phyloP scores from a whole-genome alignment of 495 filamentous ascomycete genomes.

The Jackrogersella minutella region DNA sequence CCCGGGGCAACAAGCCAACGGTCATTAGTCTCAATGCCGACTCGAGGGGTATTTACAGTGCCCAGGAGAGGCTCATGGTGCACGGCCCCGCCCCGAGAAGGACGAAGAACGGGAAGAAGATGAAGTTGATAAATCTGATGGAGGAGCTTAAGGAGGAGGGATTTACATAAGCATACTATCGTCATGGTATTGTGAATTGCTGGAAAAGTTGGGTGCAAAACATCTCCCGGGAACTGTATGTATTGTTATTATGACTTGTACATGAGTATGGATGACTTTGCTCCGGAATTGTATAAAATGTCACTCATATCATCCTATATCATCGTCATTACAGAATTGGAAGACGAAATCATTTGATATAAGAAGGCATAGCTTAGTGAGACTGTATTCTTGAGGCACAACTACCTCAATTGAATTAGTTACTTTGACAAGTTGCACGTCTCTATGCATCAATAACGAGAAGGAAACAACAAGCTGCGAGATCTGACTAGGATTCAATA shows the following conservation, averaged over 20 bases:
- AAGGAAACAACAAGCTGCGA: too few relatives aligned
- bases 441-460: too few relatives aligned
- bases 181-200: neutral
- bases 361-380: too few relatives aligned
- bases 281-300: too few relatives aligned
- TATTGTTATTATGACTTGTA: neutral
- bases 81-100: conserved; percentile 51
- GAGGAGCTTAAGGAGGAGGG: conserved; percentile 48
- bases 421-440: too few relatives aligned
- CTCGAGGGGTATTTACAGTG: conserved; percentile 44
- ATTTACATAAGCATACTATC: conserved; percentile 11
- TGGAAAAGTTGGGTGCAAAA: neutral
- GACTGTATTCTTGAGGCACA: too few relatives aligned
- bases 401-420: too few relatives aligned
- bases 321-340: too few relatives aligned
- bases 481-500: too few relatives aligned
- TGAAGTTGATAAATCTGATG: conserved; percentile 56
- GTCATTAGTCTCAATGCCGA: conserved; percentile 49
- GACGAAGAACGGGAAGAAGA: conserved; percentile 60
- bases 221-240: neutral
- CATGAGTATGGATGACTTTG: too few relatives aligned
- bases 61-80: conserved; percentile 42
- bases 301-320: too few relatives aligned
- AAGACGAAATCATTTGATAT: too few relatives aligned
- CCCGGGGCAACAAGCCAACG: conserved; percentile 39